Evolutionary conservation across 768 basidiomycete genomes (phyloP).

Genomic region (Phaeotremella fagi): DNA sequence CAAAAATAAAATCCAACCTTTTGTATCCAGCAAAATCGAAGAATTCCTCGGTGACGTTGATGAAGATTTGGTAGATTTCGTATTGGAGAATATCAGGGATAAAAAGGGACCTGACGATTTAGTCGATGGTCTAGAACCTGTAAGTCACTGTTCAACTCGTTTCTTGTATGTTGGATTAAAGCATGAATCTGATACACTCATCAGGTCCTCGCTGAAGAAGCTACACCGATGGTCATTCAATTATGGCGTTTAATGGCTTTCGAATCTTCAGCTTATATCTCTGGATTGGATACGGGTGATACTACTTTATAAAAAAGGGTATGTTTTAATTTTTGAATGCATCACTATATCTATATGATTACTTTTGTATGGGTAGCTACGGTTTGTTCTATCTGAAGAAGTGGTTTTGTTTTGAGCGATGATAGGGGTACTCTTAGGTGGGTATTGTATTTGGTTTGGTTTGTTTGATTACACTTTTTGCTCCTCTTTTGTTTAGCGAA

Average conservation of each 20-base stretch:
- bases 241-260: conserved; percentile 92
- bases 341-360: no score
- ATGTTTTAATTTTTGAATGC: no score
- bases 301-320: no score
- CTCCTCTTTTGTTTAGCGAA: no score
- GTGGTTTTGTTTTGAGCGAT: no score
- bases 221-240: conserved; percentile 65
- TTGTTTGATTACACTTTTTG: no score
- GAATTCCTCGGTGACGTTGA: conserved; percentile 88
- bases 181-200: no score
- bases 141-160: conserved; percentile 52
- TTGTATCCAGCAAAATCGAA: conserved; percentile 75
- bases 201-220: conserved; percentile 90
- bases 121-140: conserved; percentile 84
- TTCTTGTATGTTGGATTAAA: background rate
- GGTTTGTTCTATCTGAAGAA: no score
- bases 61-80: conserved; percentile 90
- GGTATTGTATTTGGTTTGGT: no score
- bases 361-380: no score
- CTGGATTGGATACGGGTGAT: conserved; percentile 85
- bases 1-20: conserved; percentile 76
- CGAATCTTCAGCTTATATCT: conserved; percentile 88
- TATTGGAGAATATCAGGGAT: conserved; percentile 85
- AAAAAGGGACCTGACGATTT: conserved; percentile 79
- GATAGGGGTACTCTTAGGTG: no score